Percentiles rank a stretch among this genome's conserved stretches.
These are phyloP conservation scores for Nepenthes mirabilis DNA, from an alignment of 148 eudicot genomes.

Conservation along the genomic window DNA sequence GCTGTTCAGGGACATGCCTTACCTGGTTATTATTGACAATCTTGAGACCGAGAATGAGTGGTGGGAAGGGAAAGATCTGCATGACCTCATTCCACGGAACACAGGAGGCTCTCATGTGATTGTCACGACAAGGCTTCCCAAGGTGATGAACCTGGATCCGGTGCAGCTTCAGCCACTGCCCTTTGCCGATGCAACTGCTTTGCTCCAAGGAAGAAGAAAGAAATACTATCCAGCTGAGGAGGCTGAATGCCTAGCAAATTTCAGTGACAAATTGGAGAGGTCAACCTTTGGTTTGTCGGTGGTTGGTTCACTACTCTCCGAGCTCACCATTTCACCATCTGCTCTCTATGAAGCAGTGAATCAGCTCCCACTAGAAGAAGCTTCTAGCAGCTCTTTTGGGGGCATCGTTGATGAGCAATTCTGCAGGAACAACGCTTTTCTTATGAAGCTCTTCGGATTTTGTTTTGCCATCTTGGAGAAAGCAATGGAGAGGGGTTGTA, in stretches of 20 bases:
- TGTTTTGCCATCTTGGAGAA: slow-evolving; percentile 55
- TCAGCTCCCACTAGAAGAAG: slow-evolving; percentile 30
- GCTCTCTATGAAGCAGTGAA: slow-evolving; percentile 55
- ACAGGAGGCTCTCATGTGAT: slow-evolving; percentile 79
- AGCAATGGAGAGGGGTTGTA: slow-evolving; percentile 31
- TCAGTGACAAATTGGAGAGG: slow-evolving; percentile 51
- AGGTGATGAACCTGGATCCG: slow-evolving; percentile 59
- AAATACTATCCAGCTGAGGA: slow-evolving; percentile 57
- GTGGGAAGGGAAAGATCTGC: slow-evolving; percentile 90
- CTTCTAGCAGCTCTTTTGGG: slow-evolving; percentile 14
- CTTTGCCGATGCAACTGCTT: slow-evolving; percentile 40
- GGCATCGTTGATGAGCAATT: slow-evolving; percentile 35
- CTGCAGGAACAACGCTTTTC: slow-evolving; percentile 40
- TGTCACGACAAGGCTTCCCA: slow-evolving; percentile 56
- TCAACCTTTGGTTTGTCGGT: slow-evolving; percentile 61
- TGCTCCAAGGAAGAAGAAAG: slow-evolving; percentile 50
- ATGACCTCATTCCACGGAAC: slow-evolving; percentile 70
- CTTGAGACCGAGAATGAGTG: slow-evolving; percentile 74
- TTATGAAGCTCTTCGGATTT: slow-evolving; percentile 47
- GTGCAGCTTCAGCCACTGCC: slow-evolving; percentile 59
- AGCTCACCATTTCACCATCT: slow-evolving; percentile 56
- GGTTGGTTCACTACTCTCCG: slow-evolving; percentile 58
- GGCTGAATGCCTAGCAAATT: slow-evolving; percentile 37
- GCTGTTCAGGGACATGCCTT: slow-evolving; percentile 69
- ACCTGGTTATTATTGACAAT: slow-evolving; percentile 64